These are phyloP conservation scores for Trifolium pratense DNA, from an alignment of 306 rosid species.

Conservation along the genomic window DNA sequence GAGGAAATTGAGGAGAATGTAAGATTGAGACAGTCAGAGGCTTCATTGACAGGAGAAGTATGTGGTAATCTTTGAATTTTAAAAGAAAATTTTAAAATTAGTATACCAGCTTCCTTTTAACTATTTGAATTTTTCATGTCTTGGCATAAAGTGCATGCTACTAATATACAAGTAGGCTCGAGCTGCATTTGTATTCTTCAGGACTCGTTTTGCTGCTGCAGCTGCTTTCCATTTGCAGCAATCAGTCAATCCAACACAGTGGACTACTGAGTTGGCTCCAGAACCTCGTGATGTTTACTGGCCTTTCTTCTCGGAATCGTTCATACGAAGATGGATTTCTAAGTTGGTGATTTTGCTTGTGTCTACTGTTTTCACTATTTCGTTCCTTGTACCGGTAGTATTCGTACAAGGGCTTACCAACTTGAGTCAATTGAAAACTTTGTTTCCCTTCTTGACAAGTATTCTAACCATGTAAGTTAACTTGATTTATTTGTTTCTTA, in stretches of 20 bases:
- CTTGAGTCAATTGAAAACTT: slow-evolving; percentile 73
- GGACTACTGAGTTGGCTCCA: slow-evolving; percentile 91
- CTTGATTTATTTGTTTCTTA: slow-evolving; percentile 12
- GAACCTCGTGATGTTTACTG: slow-evolving; percentile 90
- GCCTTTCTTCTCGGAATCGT: slow-evolving; percentile 91
- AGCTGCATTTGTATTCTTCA: slow-evolving; percentile 93
- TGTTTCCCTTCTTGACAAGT: slow-evolving; percentile 83
- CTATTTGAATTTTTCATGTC: slow-evolving; percentile 25
- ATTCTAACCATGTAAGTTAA: slow-evolving; percentile 79
- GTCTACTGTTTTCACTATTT: slow-evolving; percentile 59
- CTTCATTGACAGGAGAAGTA: slow-evolving; percentile 76
- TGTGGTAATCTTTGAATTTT: slow-evolving; percentile 49
- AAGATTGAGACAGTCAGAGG: slow-evolving; percentile 70
- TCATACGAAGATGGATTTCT: slow-evolving; percentile 85
- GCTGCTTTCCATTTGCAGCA: slow-evolving; percentile 74
- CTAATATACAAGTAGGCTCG: slow-evolving; percentile 68
- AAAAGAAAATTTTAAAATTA: slow-evolving; percentile 16
- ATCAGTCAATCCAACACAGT: slow-evolving; percentile 79
- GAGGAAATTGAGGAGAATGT: slow-evolving; percentile 76
- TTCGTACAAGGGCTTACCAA: slow-evolving; percentile 61
- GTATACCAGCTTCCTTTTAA: slow-evolving; percentile 27
- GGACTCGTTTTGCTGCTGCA: slow-evolving; percentile 79
- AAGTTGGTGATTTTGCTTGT: slow-evolving; percentile 73
- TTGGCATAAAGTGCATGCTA: slow-evolving; percentile 32
- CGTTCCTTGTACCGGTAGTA: slow-evolving; percentile 85